Percentiles rank a stretch among this genome's conserved stretches.
These are phyloP conservation scores for Cystobasidium sp. DNA, from an alignment of 1,284 basidiomycete species.

Conservation along the genomic window DNA sequence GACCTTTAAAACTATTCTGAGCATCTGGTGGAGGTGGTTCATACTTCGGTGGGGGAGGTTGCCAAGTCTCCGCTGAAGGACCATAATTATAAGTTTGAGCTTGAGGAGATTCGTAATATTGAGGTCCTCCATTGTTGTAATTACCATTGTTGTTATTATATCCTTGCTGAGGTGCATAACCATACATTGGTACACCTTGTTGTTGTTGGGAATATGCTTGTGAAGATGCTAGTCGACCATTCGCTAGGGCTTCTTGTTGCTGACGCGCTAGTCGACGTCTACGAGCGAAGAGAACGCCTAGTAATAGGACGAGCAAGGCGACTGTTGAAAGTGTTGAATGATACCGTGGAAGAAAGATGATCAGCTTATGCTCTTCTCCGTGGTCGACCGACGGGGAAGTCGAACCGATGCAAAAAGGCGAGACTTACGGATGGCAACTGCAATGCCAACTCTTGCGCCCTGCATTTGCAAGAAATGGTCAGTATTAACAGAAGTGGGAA, in stretches of 20 bases:
- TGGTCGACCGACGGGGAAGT: too few species aligned
- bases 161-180: slow-evolving; percentile 21
- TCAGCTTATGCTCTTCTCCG: background rate
- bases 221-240: background rate
- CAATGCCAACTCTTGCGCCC: slow-evolving; percentile 30
- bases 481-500: background rate
- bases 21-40: slow-evolving; percentile 11
- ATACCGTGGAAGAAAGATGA: background rate
- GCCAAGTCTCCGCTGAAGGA: slow-evolving; percentile 5
- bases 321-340: background rate
- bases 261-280: slow-evolving; percentile 14
- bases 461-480: background rate
- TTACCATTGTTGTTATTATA: background rate
- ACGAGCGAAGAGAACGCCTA: background rate
- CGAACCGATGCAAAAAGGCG: background rate
- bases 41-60: slow-evolving; percentile 25
- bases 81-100: slow-evolving; percentile 21
- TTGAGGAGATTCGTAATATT: slow-evolving; percentile 27
- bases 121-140: background rate
- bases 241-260: background rate
- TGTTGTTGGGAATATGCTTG: background rate
- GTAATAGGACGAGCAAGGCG: slow-evolving; percentile 1
- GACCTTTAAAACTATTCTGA: slow-evolving; percentile 6
- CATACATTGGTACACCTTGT: slow-evolving; percentile 10
- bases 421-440: slow-evolving; percentile 29